These are phyloP conservation scores for Saccharum hybrid DNA, from an alignment of 202 grass and related monocot species.

Conservation along the genomic window DNA sequence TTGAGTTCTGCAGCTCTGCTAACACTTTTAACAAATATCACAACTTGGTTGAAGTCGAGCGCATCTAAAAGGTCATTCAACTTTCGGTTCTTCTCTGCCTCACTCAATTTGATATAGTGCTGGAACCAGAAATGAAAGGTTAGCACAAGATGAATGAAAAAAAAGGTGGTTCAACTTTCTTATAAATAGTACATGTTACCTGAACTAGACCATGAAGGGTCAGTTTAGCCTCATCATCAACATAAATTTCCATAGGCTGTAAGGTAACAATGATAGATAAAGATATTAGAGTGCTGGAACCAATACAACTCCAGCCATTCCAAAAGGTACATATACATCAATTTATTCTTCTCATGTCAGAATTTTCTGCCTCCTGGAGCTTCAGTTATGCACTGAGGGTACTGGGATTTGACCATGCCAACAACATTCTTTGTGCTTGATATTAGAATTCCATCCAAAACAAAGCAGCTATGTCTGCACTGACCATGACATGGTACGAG, in stretches of 20 bases:
- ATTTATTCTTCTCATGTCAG: slow-evolving; percentile 33
- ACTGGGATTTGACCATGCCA: slow-evolving; percentile 27
- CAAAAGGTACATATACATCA: slow-evolving; percentile 44
- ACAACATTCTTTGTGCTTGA: slow-evolving; percentile 37
- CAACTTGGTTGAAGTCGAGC: slow-evolving; percentile 85
- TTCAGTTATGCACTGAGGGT: slow-evolving; percentile 39
- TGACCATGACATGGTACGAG: slow-evolving; percentile 10
- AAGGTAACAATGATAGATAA: slow-evolving; percentile 78
- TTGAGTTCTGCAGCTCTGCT: slow-evolving; percentile 74
- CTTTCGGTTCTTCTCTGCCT: slow-evolving; percentile 95
- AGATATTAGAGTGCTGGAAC: slow-evolving; percentile 49
- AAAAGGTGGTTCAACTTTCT: neutral
- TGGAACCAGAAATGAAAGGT: slow-evolving; percentile 35
- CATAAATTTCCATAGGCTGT: slow-evolving; percentile 99
- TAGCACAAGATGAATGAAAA: neutral
- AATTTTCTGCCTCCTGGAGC: slow-evolving; percentile 41
- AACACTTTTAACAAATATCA: slow-evolving; percentile 88
- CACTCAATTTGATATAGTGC: slow-evolving; percentile 96
- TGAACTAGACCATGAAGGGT: slow-evolving; percentile 95
- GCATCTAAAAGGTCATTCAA: slow-evolving; percentile 96
- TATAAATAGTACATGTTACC: slow-evolving; percentile 41
- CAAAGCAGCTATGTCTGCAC: slow-evolving; percentile 24
- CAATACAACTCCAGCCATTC: slow-evolving; percentile 10
- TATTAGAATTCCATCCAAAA: slow-evolving; percentile 44
- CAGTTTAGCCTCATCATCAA: slow-evolving; percentile 88